Percentiles rank a stretch among this genome's conserved stretches.
These are phyloP conservation scores for Xylariales sp. DNA, from an alignment of 2,329 filamentous ascomycete genomes.

Conservation along the genomic window DNA sequence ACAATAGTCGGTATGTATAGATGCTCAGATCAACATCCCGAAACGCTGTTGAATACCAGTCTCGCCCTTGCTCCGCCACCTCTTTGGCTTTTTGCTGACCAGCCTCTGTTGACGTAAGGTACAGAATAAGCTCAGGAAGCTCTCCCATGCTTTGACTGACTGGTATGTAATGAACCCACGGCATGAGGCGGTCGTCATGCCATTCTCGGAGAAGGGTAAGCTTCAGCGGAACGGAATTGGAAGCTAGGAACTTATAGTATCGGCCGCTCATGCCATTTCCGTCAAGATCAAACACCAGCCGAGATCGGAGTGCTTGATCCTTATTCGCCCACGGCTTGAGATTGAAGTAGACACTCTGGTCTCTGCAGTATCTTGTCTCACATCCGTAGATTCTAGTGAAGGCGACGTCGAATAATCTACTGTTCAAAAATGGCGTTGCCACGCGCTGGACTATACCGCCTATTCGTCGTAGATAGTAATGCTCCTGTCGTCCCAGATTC, in stretches of 20 bases:
- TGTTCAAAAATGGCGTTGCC: conserved; percentile 29
- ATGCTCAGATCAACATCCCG: conserved; percentile 54
- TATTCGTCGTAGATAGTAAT: conserved; percentile 28
- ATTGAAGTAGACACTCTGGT: conserved; percentile 28
- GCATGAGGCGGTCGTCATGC: conserved; percentile 51
- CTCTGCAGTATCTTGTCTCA: conserved; percentile 28
- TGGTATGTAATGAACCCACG: conserved; percentile 55
- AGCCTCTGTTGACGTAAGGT: conserved; percentile 36
- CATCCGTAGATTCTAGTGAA: conserved; percentile 45
- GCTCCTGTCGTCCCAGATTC: conserved; percentile 19
- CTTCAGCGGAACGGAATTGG: conserved; percentile 43
- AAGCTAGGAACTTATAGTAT: conserved; percentile 46
- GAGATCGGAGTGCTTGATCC: conserved; percentile 32
- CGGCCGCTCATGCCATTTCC: conserved; percentile 52
- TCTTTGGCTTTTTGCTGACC: conserved; percentile 43
- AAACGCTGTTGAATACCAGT: conserved; percentile 51
- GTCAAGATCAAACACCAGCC: conserved; percentile 47
- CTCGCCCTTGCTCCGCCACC: conserved; percentile 49
- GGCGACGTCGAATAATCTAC: conserved; percentile 36
- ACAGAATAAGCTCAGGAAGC: conserved; percentile 45
- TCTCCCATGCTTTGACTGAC: conserved; percentile 45
- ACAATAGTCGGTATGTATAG: conserved; percentile 56
- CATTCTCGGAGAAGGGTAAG: conserved; percentile 50
- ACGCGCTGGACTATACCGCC: conserved; percentile 14
- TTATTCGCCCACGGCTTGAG: conserved; percentile 27